These are phyloP conservation scores for Mayamaea pseudoterrestris DNA, from an alignment of 108 stramenopile species.

Conservation along the genomic window DNA sequence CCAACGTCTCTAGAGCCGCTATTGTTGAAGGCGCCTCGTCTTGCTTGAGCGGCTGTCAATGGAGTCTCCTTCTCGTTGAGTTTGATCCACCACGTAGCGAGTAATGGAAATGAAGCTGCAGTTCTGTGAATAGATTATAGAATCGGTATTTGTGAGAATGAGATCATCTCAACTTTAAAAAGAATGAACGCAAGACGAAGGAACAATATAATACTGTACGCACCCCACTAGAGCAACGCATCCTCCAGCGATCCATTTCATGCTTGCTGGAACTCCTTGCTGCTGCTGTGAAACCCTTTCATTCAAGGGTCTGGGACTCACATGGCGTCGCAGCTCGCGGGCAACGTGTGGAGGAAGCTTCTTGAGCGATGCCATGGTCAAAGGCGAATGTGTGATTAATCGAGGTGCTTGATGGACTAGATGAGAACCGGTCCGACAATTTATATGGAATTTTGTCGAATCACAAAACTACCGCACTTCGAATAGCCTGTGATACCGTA, in stretches of 20 bases:
- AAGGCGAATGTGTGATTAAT: not conserved
- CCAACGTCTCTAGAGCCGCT: slow-evolving; percentile 60
- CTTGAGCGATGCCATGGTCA: slow-evolving; percentile 10
- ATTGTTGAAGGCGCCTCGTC: slow-evolving; percentile 69
- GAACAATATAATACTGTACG: not conserved
- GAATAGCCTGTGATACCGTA: no score
- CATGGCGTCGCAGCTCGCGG: slow-evolving; percentile 55
- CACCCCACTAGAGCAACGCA: not conserved
- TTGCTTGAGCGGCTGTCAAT: slow-evolving; percentile 47
- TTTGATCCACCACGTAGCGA: slow-evolving; percentile 27
- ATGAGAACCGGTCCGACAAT: not conserved
- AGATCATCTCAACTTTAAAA: not conserved
- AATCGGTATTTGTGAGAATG: not conserved
- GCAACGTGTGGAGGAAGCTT: slow-evolving; percentile 61
- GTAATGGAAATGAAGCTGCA: slow-evolving; percentile 24
- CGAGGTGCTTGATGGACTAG: not conserved
- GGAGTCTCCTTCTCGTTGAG: slow-evolving; percentile 39
- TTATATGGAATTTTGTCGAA: no score
- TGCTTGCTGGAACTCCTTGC: slow-evolving; percentile 6
- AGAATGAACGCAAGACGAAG: not conserved
- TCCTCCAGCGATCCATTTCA: not conserved
- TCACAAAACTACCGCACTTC: no score
- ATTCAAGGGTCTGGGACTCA: slow-evolving; percentile 14
- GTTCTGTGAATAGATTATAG: not conserved
- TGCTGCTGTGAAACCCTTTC: not conserved